Conservation (phyloP, 306 rosid species). For the Morella rubra region DNA sequence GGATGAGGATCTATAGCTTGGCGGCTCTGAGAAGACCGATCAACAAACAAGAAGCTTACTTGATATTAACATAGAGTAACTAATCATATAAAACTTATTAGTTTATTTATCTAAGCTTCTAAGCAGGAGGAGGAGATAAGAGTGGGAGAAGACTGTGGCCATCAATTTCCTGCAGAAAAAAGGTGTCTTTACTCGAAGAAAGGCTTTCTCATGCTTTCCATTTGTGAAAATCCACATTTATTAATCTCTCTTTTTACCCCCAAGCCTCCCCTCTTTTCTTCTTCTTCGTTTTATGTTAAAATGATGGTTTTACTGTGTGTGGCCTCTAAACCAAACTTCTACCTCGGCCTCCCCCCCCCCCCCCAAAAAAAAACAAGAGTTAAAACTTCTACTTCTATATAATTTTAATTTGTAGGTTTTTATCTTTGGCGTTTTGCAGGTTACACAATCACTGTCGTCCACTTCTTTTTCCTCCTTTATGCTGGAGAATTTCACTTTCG, state of each 20-base stretch:
- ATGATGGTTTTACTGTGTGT: not conserved
- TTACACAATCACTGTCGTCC: not conserved
- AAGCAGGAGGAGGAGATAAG: conserved; percentile 46
- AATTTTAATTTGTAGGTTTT: not conserved
- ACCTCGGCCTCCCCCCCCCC: not conserved
- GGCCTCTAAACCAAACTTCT: not conserved
- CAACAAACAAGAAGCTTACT: not conserved
- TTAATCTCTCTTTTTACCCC: not conserved
- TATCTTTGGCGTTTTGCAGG: not conserved
- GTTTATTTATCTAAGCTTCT: not conserved
- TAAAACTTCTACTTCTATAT: too few relatives aligned
- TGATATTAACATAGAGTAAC: not conserved
- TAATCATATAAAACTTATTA: not conserved
- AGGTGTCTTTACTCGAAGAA: conserved; percentile 45
- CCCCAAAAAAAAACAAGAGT: too few relatives aligned
- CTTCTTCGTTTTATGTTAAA: not conserved
- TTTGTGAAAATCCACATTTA: not conserved
- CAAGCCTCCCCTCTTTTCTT: not conserved
- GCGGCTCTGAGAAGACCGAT: conserved; percentile 24
- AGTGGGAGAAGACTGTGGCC: conserved; percentile 58
- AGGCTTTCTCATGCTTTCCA: conserved; percentile 34
- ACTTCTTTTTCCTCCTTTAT: not conserved
- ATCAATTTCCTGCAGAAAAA: conserved; percentile 56
- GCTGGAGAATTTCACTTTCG: not conserved
- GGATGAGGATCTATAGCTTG: conserved; percentile 39